Conservation (phyloP, 306 rosid species). For the Abrus pulchellus region DNA sequence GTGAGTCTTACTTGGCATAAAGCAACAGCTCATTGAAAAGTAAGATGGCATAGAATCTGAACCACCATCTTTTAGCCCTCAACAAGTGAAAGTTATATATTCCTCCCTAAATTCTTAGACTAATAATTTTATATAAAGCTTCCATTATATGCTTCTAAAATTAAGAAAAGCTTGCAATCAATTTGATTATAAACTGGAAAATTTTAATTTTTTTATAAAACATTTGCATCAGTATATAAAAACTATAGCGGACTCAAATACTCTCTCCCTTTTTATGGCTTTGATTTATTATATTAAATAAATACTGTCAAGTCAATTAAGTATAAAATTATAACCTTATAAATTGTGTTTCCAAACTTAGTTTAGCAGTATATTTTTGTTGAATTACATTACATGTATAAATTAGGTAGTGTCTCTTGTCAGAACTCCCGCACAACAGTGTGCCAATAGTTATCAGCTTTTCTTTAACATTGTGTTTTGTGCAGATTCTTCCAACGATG, state of each 20-base stretch:
- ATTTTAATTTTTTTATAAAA: not conserved
- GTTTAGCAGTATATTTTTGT: not conserved
- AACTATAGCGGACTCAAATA: not conserved
- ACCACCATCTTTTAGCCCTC: conserved; percentile 38
- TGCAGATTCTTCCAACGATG: conserved; percentile 71
- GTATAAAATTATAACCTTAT: not conserved
- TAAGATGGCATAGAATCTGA: conserved; percentile 44
- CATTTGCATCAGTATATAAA: not conserved
- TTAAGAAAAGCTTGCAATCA: not conserved
- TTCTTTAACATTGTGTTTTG: conserved; percentile 37
- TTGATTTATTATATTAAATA: not conserved
- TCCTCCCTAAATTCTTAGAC: conserved; percentile 32
- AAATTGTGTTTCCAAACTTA: not conserved
- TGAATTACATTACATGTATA: not conserved
- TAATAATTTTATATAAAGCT: not conserved
- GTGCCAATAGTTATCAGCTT: not conserved
- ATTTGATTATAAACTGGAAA: conserved; percentile 5
- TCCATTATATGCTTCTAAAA: conserved; percentile 1
- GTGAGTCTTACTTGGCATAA: conserved; percentile 16
- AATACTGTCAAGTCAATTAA: not conserved
- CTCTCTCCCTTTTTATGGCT: not conserved
- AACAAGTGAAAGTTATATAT: conserved; percentile 39
- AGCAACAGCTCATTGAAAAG: conserved; percentile 27
- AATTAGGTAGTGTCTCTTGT: not conserved
- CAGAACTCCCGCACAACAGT: not conserved